A percentile compares a stretch with the other conserved stretches of the same genome.
phyloP scores from a whole-genome alignment of 2,329 filamentous ascomycete species.

The Epichloe gansuensis region DNA sequence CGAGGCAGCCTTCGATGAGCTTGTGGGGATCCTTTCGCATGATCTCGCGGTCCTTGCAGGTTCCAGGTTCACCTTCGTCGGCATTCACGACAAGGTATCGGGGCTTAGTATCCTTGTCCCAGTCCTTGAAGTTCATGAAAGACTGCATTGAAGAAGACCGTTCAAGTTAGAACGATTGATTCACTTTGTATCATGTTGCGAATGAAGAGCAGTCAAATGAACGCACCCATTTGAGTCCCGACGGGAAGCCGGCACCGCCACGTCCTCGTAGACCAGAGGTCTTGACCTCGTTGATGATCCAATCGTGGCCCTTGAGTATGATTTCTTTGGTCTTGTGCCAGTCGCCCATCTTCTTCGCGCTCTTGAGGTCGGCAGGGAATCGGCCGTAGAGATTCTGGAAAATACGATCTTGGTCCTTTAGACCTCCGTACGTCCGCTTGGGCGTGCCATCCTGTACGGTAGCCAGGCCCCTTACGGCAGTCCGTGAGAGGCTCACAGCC shows the following conservation, averaged over 20 bases:
- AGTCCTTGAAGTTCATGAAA: slow-evolving; percentile 99
- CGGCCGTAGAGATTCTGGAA: slow-evolving; percentile 98
- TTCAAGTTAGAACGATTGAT: not conserved
- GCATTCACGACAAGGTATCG: slow-evolving; percentile 97
- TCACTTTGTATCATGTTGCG: not conserved
- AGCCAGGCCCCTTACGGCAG: slow-evolving; percentile 57
- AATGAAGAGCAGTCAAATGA: not conserved
- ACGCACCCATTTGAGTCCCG: slow-evolving; percentile 95
- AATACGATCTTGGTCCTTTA: slow-evolving; percentile 95
- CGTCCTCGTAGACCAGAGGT: slow-evolving; percentile 88
- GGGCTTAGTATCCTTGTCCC: slow-evolving; percentile 95
- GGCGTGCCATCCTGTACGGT: slow-evolving; percentile 64
- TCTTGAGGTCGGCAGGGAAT: slow-evolving; percentile 82
- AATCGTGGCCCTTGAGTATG: slow-evolving; percentile 90
- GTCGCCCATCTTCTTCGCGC: slow-evolving; percentile 94
- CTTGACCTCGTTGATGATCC: slow-evolving; percentile 98
- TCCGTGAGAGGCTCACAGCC: slow-evolving; percentile 29
- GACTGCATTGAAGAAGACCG: slow-evolving; percentile 44
- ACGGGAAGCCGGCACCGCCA: slow-evolving; percentile 95
- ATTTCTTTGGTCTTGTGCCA: slow-evolving; percentile 99
- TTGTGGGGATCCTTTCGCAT: slow-evolving; percentile 99
- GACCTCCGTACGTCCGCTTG: slow-evolving; percentile 67
- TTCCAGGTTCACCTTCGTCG: slow-evolving; percentile 96
- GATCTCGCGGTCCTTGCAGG: slow-evolving; percentile 98
- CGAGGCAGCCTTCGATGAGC: slow-evolving; percentile 91